Base-by-base conservation (phyloP, 345 rosid genomes). In the Geranium brycei region DNA sequence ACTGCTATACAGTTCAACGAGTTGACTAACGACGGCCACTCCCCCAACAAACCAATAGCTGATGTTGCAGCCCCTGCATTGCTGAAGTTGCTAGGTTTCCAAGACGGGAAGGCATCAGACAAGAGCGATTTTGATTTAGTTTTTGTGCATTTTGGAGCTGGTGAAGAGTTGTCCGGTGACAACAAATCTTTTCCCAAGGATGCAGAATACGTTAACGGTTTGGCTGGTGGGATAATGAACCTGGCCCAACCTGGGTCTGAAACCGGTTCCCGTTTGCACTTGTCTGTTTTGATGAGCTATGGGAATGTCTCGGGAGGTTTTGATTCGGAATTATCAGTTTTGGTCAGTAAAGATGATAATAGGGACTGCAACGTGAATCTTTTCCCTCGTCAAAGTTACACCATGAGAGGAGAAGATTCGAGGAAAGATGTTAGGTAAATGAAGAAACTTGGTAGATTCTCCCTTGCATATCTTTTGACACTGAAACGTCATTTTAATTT, bases 331-430 rank as follows among this genome's bases (percentile, higher is more conserved):
- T 69, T 80, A 3, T 76, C 88, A n/a, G 64, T 85, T 70, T 72
- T 75, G 66, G 63, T 64, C 57, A 73, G 72, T 41, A 74, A 62
- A 32, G 71, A 65, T 47, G 28, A 23, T 23, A 23, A 23, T 23
- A 63, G 65, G 23, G 70, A 71, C 60, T 75, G 28, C 28, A 2
- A 2, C 28, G 28, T 86, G 57, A 78, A 41, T 61, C 80, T 87
- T 10, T 19, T 79, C 64, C 95, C 97, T 62, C 82, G 78, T 66
- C 97, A 92, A 66, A 89, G 95, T 73, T 92, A 87, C 75, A 81
- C 87, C 30, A 77, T 87, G 95, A 81, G 74, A 75, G 95, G 96
- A 69, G 91, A 86, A 80, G 71, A 68, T 53, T 79, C 72, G 4
- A 82, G 96, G 30, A 70, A 70, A 51, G 72, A 86, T 80, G 91